phyloP scores from a whole-genome alignment of 225 moss, liverwort and hornwort genomes.

The Polytrichum formosum region DNA sequence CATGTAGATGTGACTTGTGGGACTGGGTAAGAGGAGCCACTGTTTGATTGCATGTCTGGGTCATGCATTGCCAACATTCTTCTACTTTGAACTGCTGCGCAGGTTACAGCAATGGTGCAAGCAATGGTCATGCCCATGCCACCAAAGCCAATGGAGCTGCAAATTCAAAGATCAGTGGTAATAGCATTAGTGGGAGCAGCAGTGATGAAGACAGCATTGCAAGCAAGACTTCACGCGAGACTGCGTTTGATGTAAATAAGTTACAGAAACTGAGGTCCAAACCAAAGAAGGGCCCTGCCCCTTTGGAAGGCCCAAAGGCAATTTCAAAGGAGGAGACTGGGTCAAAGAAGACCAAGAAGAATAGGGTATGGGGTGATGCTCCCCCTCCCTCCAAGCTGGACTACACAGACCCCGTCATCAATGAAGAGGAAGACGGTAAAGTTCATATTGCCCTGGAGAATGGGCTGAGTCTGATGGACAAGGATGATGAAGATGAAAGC shows the following conservation, averaged over 20 bases:
- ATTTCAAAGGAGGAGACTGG: conserved; percentile 67
- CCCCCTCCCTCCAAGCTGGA: conserved; percentile 87
- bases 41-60: too few species aligned
- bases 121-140: conserved; percentile 38
- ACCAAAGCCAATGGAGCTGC: conserved; percentile 57
- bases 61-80: too few species aligned
- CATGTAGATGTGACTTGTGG: too few species aligned
- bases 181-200: conserved; percentile 68
- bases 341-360: conserved; percentile 83
- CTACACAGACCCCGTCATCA: conserved; percentile 58
- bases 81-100: neutral
- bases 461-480: conserved; percentile 88
- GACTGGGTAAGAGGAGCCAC: too few species aligned
- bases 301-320: conserved; percentile 51
- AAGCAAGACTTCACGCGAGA: conserved; percentile 45
- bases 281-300: conserved; percentile 51
- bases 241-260: conserved; percentile 95
- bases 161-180: conserved; percentile 38
- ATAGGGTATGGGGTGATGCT: conserved; percentile 84
- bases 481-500: conserved; percentile 73
- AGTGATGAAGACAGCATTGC: conserved; percentile 75
- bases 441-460: conserved; percentile 50
- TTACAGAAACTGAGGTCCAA: conserved; percentile 79
- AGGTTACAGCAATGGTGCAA: conserved; percentile 26
- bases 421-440: conserved; percentile 31